Evolutionary conservation across 495 filamentous ascomycete species (phyloP).

Genomic region (Recurvomyces mirabilis): DNA sequence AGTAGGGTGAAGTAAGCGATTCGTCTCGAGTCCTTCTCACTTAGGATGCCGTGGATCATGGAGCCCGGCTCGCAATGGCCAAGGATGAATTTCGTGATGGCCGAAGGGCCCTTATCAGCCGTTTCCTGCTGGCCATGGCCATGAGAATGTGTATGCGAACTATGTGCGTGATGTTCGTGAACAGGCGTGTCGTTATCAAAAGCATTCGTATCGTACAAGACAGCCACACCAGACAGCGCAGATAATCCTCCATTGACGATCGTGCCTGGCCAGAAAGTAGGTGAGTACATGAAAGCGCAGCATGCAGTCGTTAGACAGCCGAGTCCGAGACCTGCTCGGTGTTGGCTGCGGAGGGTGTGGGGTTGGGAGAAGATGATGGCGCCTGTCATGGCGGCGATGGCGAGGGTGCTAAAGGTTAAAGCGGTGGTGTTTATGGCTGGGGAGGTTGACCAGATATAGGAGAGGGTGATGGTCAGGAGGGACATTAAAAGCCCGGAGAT

Average conservation of each 20-base stretch:
- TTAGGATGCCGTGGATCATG: constrained; percentile 69
- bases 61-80: constrained; percentile 56
- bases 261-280: constrained; percentile 16
- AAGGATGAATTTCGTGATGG: constrained; percentile 55
- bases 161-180: constrained; percentile 14
- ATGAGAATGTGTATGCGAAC: constrained; percentile 33
- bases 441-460: constrained; percentile 15
- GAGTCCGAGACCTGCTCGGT: constrained; percentile 16
- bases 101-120: constrained; percentile 38
- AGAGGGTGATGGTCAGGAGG: constrained; percentile 21
- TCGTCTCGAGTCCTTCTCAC: constrained; percentile 84
- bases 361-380: constrained; percentile 11
- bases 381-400: constrained; percentile 11
- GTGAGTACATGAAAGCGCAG: constrained; percentile 20
- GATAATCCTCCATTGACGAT: constrained; percentile 17
- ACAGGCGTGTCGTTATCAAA: constrained; percentile 11
- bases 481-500: constrained; percentile 23
- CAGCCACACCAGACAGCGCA: constrained; percentile 15
- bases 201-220: constrained; percentile 17
- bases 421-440: constrained; percentile 16
- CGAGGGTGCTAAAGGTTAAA: constrained; percentile 20
- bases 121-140: constrained; percentile 31
- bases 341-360: constrained; percentile 8
- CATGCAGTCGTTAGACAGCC: constrained; percentile 11
- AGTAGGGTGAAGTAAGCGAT: constrained; percentile 99